A percentile compares a stretch with the other conserved stretches of the same genome.
Evolutionary conservation across 2,329 filamentous ascomycete genomes (phyloP).

Genomic region (Aspergillus tamarii): DNA sequence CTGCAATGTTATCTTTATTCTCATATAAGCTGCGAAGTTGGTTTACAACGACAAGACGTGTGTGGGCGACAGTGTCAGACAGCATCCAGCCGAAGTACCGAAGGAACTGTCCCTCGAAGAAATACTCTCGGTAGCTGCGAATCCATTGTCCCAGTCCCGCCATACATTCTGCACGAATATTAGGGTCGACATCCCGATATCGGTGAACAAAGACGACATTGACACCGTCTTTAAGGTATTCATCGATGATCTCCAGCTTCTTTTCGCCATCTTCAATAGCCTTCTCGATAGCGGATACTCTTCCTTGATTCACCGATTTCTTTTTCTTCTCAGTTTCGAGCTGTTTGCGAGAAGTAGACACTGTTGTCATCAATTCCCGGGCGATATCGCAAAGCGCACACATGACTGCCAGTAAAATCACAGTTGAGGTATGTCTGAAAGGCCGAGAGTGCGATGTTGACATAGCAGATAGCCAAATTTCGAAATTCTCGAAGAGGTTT

Average conservation of each 20-base stretch:
- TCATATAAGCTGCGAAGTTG: constrained; percentile 81
- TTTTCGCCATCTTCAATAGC: constrained; percentile 71
- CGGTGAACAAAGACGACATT: constrained; percentile 93
- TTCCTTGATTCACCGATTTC: constrained; percentile 74
- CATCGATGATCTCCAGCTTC: constrained; percentile 70
- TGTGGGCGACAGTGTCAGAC: constrained; percentile 75
- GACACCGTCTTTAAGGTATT: constrained; percentile 81
- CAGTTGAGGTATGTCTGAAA: constrained; percentile 91
- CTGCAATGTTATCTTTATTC: constrained; percentile 74
- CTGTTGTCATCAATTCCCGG: constrained; percentile 69
- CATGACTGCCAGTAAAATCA: constrained; percentile 78
- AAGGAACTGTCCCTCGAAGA: constrained; percentile 87
- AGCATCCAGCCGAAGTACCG: constrained; percentile 96
- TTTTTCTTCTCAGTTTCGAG: constrained; percentile 76
- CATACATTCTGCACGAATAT: constrained; percentile 85
- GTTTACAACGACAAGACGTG: constrained; percentile 81
- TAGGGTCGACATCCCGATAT: constrained; percentile 90
- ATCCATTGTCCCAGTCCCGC: constrained; percentile 90
- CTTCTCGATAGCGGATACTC: constrained; percentile 72
- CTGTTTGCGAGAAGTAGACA: constrained; percentile 77
- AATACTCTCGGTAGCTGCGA: constrained; percentile 77
- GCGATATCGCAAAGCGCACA: constrained; percentile 76
- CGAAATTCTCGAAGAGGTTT: constrained; percentile 82
- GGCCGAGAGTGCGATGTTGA: constrained; percentile 84
- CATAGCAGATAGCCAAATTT: constrained; percentile 88